Base-by-base conservation (phyloP, 108 stramenopile genomes). In the Fistulifera pelliculosa region DNA sequence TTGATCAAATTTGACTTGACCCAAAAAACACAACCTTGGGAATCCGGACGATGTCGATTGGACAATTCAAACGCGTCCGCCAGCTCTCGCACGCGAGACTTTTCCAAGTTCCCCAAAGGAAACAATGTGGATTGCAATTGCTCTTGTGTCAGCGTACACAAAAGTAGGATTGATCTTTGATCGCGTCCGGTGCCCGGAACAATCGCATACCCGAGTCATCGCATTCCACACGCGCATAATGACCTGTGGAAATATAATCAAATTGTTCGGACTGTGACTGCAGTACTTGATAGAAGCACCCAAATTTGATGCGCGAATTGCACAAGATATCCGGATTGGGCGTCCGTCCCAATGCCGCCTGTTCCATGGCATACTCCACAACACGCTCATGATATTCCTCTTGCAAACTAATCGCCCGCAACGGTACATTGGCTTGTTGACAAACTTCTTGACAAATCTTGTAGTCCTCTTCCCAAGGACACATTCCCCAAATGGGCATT, bases 121-220 rank as follows among this genome's bases (percentile, higher is more conserved):
- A 98, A 98, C 7, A 87, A 39, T 2, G 93, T 71, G 16, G 76
- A 71, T 27, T 73, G 59, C 17, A 98, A 65, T 70, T 96, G 95
- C 7, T 69, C 66, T 67, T 96, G 94, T 28, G 81, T 73, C 51
- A 98, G 73, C 10, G 88, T 81, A 54, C 91, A 93, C 22, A 98
- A 77, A 98, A 98, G 66, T 98, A 98, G 11, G 93, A 90, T 74
- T 98, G 97, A 62, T 98, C 97, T 68, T 98, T 98, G 44, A 96
- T 69, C 2, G 85, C 81, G 66, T 98, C 97, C 1, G 94, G 94
- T 1, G 87, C 86, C 0, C 94, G 80, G 31, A 88, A 73, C 26
- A 98, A 63, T 0, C 77, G 70, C 21, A 52, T 40, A 38, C 24
- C 12, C 38, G 1, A 12, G 25, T 64, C 60, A 41, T 61, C 70